phyloP scores from a whole-genome alignment of 129 eudicot species.

The Lonicera japonica region DNA sequence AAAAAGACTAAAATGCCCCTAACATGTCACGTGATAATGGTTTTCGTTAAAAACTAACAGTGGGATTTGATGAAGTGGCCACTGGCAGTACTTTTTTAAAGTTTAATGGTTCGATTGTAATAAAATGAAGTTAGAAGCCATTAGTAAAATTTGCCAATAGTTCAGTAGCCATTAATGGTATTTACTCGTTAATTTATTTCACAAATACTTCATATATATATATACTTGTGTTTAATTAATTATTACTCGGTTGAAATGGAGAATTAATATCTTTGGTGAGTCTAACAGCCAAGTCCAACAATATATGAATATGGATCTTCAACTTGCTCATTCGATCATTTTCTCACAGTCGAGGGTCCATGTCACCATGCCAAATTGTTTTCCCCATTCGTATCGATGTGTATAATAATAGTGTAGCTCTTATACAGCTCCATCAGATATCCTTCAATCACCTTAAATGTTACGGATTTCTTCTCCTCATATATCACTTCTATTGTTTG shows the following conservation, averaged over 20 bases:
- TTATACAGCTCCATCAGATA: constrained; percentile 35
- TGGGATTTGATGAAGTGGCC: too few species aligned
- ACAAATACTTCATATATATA: too few species aligned
- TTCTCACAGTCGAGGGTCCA: constrained; percentile 56
- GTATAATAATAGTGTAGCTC: constrained; percentile 16
- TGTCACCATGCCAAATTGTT: constrained; percentile 34
- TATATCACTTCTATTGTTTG: constrained; percentile 35
- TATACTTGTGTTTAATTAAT: too few species aligned
- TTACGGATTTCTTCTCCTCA: constrained; percentile 35
- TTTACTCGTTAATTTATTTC: too few species aligned
- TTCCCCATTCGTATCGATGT: constrained; percentile 35
- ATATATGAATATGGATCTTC: constrained; percentile 22
- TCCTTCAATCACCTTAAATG: constrained; percentile 35
- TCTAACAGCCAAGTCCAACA: constrained; percentile 29
- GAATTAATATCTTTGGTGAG: constrained; percentile 47
- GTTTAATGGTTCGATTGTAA: too few species aligned
- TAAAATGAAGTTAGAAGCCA: too few species aligned
- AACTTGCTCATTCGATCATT: constrained; percentile 21
- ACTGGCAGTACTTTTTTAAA: too few species aligned
- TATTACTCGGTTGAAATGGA: constrained; percentile 16
- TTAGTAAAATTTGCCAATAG: too few species aligned
- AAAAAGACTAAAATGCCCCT: too few species aligned
- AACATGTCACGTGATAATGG: too few species aligned
- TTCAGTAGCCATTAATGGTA: too few species aligned
- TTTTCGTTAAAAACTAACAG: too few species aligned